Base-by-base conservation (phyloP, 1,139 yeast species). In the Sugiyamaella grinbergsii region DNA sequence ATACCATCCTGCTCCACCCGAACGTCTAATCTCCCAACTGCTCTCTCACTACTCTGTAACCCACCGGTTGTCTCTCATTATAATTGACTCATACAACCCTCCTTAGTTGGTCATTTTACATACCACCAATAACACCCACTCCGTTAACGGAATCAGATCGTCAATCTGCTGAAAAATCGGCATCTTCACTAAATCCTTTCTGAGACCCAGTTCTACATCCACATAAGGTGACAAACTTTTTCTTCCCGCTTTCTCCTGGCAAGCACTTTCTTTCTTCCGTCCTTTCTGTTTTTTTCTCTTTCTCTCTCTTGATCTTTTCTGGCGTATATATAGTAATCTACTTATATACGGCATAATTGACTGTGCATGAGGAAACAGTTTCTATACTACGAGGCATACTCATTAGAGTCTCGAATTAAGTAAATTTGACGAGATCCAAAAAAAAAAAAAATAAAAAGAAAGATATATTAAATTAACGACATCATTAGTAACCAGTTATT, bases 351-450 rank as follows among this genome's bases (percentile, higher is more conserved):
- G 43, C 43, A 28, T 40, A 28, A 40, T 40, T 40, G 43, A 26
- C 41, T 11, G 53, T 50, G 47, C 40, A 50, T 50, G 53, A 34
- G 50, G 39, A 50, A 41, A 29, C 50, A 50, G 53, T 50, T 50
- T 26, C 31, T 50, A 15, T 50, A 36, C 28, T 50, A 50, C 53
- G 53, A 50, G 47, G 53, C 53, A 42, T 50, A 50, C 47, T 50
- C 53, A 18, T 40, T 45, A 43, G 53, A 50, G 48, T 50, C 53
- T 32, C 49, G 53, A 42, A 47, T 47, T 29, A 47, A 39, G 47
- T 50, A 34, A 44, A 32, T 8, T 18, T 3, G 36, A 22, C 41
- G 16, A 28, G 40, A 31, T 6, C 20, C 29, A 41, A 10, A 2
- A 24, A 18, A 3, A 11, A 38, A 18, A 38, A 38, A 2, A 11